Evolutionary conservation across 2,329 filamentous ascomycete species (phyloP), one percentile per base, ranked within the genome.

Genomic region (Emmonsia crescens): DNA sequence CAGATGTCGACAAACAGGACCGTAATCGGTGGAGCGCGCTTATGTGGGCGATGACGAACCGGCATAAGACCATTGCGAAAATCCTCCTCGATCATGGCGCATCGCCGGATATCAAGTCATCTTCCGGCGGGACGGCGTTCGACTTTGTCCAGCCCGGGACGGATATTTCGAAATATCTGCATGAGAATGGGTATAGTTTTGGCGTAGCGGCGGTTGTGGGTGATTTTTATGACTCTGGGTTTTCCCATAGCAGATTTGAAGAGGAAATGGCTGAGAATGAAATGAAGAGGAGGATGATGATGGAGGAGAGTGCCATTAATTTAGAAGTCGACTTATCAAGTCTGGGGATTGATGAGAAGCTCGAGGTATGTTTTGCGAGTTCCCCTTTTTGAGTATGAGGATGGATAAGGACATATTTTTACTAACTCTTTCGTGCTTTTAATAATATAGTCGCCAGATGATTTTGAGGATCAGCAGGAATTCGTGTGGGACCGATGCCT

Each of bases 11-110:
- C 76, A 88, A 88, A 69, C 93, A 97, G 75, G 94, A 99, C 73
- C 89, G 88, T 65, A 97, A 97, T 72, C 88, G 95, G 71, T 99
- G 94, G 94, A 97, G 90, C 70, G 89, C 94, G 16, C 81, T 99
- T 64, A 99, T 99, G 92, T 99, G 94, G 94, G 93, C 94, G 57
- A 97, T 97, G 90, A 99, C 94, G 61, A 99, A 99, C 75, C 82
- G 92, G 62, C 94, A 99, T 76, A 97, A 97, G 76, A 87, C 86
- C 56, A 99, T 99, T 67, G 92, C 93, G 42, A 97, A 97, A 75
- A 81, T 91, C 12, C 79, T 99, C 19, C 83, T 99, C 40, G 93
- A 99, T 73, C 89, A 94, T 69, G 92, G 92, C 19, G 94, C 94
- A 24, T 96, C 92, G n/a, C 88, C 92, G 2, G 93, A 97, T 69